Percentiles rank a stretch among this genome's conserved stretches.
phyloP scores from a whole-genome alignment of 73 alveolate genomes.

The Symbiodinium natans region DNA sequence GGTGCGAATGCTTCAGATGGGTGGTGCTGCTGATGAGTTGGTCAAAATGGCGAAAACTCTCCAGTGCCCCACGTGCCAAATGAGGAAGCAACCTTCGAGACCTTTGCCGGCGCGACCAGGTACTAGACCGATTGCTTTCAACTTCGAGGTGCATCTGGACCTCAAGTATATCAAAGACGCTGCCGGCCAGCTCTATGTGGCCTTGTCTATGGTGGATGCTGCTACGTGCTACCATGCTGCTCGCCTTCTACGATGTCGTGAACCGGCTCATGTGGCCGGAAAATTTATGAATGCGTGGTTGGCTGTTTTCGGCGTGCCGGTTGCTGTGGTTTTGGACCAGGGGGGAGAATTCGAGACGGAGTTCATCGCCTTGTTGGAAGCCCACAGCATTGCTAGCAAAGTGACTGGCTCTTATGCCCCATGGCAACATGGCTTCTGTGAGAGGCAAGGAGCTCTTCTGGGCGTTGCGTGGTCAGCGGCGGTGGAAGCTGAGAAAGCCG shows the following conservation, averaged over 20 bases:
- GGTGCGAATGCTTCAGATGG: conserved; percentile 6
- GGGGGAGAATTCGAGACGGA: conserved; percentile 6
- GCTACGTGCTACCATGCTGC: not conserved
- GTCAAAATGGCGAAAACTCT: not conserved
- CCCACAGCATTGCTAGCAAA: not conserved
- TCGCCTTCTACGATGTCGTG: not conserved
- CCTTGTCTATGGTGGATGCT: not conserved
- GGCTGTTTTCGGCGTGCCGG: not conserved
- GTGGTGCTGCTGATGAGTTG: not conserved
- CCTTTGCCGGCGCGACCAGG: not conserved
- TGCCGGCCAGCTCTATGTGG: not conserved
- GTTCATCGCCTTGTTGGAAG: not conserved
- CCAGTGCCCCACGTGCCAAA: not conserved
- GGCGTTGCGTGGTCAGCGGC: not conserved
- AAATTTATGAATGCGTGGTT: not conserved
- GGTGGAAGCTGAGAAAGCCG: not conserved
- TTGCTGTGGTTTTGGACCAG: not conserved
- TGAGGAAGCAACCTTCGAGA: not conserved
- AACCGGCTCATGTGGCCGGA: not conserved
- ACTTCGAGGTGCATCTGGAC: not conserved
- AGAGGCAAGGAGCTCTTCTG: conserved; percentile 4
- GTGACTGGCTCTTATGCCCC: not conserved
- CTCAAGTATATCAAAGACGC: not conserved
- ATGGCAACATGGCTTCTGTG: not conserved
- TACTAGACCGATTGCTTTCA: not conserved